Evolutionary conservation across 2,329 filamentous ascomycete genomes (phyloP).

Genomic region (Westerdykella aurantiaca): DNA sequence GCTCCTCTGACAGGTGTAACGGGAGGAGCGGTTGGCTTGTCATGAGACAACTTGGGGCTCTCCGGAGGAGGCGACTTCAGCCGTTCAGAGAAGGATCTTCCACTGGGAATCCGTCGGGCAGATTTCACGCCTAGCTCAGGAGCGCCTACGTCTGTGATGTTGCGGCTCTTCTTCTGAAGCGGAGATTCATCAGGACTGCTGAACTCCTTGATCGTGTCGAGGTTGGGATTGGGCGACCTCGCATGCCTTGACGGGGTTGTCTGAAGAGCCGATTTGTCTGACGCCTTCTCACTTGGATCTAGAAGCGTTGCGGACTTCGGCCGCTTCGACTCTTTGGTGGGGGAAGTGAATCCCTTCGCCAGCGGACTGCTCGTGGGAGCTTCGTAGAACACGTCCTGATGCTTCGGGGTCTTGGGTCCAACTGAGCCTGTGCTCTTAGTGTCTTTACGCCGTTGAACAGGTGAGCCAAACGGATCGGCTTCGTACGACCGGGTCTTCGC

Average conservation of each 20-base stretch:
- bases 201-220: constrained; percentile 50
- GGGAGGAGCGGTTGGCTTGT: not conserved
- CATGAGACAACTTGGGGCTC: constrained; percentile 12
- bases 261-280: constrained; percentile 9
- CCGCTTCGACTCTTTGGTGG: constrained; percentile 8
- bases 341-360: not conserved
- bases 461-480: constrained; percentile 3
- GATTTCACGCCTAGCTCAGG: constrained; percentile 41
- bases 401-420: too few species aligned
- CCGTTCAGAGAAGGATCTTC: constrained; percentile 33
- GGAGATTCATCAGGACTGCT: constrained; percentile 41
- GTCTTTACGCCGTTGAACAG: not conserved
- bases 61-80: constrained; percentile 26
- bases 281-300: constrained; percentile 24
- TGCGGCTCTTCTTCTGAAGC: constrained; percentile 39
- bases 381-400: too few species aligned
- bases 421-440: too few species aligned
- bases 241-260: constrained; percentile 24
- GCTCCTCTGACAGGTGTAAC: constrained; percentile 19
- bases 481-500: constrained; percentile 15
- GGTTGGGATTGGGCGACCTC: constrained; percentile 29
- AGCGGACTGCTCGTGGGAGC: too few species aligned
- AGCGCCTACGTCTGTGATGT: constrained; percentile 39
- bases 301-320: constrained; percentile 25
- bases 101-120: constrained; percentile 25